A percentile compares a stretch with the other conserved stretches of the same genome.
phyloP scores from a whole-genome alignment of 306 rosid species.

The Rubus idaeus region DNA sequence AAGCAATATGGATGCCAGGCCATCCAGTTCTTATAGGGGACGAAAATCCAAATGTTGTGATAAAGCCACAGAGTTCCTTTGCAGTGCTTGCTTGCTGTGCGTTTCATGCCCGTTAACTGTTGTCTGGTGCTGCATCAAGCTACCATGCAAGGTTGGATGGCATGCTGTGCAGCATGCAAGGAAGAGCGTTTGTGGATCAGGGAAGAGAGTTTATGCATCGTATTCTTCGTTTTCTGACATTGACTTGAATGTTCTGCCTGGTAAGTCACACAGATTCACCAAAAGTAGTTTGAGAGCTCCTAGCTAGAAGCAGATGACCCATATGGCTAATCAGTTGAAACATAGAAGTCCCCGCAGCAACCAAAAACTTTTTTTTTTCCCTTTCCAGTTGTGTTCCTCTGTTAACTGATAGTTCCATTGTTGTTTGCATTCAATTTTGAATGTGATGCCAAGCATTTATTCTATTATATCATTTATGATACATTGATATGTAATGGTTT shows the following conservation, averaged over 20 bases:
- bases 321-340: not conserved
- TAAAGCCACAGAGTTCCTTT: constrained; percentile 37
- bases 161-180: constrained; percentile 28
- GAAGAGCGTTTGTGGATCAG: constrained; percentile 39
- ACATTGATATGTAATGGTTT: too few species aligned
- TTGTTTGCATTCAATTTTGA: not conserved
- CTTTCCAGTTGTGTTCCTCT: not conserved
- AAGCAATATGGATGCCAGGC: constrained; percentile 15
- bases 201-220: constrained; percentile 27
- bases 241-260: constrained; percentile 39
- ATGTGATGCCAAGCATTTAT: not conserved
- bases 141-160: constrained; percentile 54
- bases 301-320: not conserved
- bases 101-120: constrained; percentile 52
- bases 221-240: constrained; percentile 76
- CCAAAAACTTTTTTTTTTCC: not conserved
- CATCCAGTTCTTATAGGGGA: constrained; percentile 14
- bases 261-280: constrained; percentile 3
- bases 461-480: too few species aligned
- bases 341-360: not conserved
- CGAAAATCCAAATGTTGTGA: constrained; percentile 31
- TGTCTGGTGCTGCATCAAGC: constrained; percentile 49
- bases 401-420: not conserved
- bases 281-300: not conserved
- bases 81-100: constrained; percentile 56